phyloP scores from a whole-genome alignment of 129 eudicot species.

The Chrysanthemum makinoi region DNA sequence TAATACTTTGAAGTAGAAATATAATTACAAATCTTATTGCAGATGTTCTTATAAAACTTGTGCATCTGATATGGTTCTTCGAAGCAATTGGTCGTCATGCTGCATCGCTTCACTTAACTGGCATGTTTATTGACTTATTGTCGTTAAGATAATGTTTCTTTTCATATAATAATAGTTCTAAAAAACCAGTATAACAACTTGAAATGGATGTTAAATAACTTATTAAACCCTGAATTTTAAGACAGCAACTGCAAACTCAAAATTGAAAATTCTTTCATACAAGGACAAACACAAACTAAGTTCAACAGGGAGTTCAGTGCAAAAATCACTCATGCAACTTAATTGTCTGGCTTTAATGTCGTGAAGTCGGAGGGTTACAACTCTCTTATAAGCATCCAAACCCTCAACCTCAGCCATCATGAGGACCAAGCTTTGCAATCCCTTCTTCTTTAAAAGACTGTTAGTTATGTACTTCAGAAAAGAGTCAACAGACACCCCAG shows the following conservation, averaged over 20 bases:
- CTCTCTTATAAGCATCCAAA: constrained; percentile 92
- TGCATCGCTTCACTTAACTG: no score
- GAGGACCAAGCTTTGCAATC: constrained; percentile 75
- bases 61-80: no score
- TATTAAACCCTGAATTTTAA: not conserved
- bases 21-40: no score
- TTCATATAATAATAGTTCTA: no score
- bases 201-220: not conserved
- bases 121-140: no score
- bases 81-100: no score
- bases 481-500: constrained; percentile 93
- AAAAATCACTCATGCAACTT: constrained; percentile 13
- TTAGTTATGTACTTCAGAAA: constrained; percentile 90
- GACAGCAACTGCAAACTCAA: constrained; percentile 7
- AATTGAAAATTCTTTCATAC: constrained; percentile 9
- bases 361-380: constrained; percentile 82
- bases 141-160: not conserved
- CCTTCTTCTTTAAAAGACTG: constrained; percentile 96
- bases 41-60: no score
- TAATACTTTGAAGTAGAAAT: no score
- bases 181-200: no score
- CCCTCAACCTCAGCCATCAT: constrained; percentile 98
- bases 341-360: constrained; percentile 76
- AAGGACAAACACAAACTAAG: constrained; percentile 23
- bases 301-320: not conserved